Evolutionary conservation across 768 basidiomycete genomes (phyloP), one percentile per base, ranked within the genome.

Genomic region (Kondoa malvinella): DNA sequence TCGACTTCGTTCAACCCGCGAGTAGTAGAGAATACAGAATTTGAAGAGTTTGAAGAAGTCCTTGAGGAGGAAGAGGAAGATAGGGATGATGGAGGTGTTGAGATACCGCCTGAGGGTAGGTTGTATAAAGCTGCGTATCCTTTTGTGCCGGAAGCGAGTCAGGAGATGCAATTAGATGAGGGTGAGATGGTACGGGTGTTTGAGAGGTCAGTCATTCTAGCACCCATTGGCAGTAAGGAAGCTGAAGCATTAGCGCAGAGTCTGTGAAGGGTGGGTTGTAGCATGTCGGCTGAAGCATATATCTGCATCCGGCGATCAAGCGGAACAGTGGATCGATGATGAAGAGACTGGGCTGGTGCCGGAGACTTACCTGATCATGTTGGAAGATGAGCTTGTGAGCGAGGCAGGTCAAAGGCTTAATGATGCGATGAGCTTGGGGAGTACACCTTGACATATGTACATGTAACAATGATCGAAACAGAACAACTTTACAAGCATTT

Each of bases 201-300:
- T n/a, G 61, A 63, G 33, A 27, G 30, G 61, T 63, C 3, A 16
- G 61, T 60, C 14, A 25, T 34, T 31, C 32, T 14, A 32, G 3
- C 30, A 4, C 31, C 61, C n/a, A 17, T 29, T 15, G 21, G n/a
- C n/a, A 31, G 31, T 12, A 31, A 63, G n/a, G 27, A 21, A 16
- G 27, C 15, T 17, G 14, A 27, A 32, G 61, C 3, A 63, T 31
- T 27, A 27, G 57, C n/a, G 25, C 61, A 63, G 61, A 32, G 29
- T 63, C 16, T 63, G 61, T 33, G 61, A 63, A 32, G 61, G 61
- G 12, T 63, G 61, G 61, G 61, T 63, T 27, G 61, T 63, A 17
- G 61, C 61, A 30, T 17, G 26, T 17, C 27, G 61, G 32, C 61
- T 31, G 31, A 63, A 63, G 61, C 14, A 27, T 17, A 33, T 29